These are phyloP conservation scores for Acacia pycnantha DNA, from an alignment of 331 rosid genomes.

Conservation along the genomic window DNA sequence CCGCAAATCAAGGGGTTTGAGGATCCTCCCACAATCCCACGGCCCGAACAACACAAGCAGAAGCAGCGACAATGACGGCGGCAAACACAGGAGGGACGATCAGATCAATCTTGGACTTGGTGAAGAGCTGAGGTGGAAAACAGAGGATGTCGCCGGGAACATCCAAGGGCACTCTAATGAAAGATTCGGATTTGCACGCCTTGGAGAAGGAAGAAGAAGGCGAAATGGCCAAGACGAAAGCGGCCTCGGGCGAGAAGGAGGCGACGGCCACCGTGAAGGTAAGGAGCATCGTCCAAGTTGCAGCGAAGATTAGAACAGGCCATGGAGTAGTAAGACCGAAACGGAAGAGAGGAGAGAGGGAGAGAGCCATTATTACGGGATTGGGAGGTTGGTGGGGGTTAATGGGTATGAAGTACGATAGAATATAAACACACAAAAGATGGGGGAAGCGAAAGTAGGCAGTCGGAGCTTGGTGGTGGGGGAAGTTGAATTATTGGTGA, in stretches of 20 bases:
- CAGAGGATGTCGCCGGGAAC: slow-evolving; percentile 70
- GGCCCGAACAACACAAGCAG: slow-evolving; percentile 64
- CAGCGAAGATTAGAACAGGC: slow-evolving; percentile 64
- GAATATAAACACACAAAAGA: slow-evolving; percentile 6
- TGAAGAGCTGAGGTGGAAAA: slow-evolving; percentile 58
- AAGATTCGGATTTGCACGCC: slow-evolving; percentile 38
- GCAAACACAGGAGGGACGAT: slow-evolving; percentile 81
- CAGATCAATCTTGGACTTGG: slow-evolving; percentile 57
- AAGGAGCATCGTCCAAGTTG: slow-evolving; percentile 61
- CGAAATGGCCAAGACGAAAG: slow-evolving; percentile 67
- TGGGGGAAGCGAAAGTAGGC: slow-evolving; percentile 23
- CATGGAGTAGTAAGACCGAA: slow-evolving; percentile 40
- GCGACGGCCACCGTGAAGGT: slow-evolving; percentile 68
- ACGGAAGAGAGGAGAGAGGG: slow-evolving; percentile 41
- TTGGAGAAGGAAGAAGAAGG: slow-evolving; percentile 56
- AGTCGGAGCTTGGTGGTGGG: background rate
- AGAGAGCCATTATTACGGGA: slow-evolving; percentile 47
- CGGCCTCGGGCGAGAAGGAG: slow-evolving; percentile 69
- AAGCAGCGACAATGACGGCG: slow-evolving; percentile 72
- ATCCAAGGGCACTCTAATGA: slow-evolving; percentile 68
- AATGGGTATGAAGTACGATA: background rate
- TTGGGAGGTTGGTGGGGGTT: background rate
- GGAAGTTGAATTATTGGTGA: slow-evolving; percentile 26
- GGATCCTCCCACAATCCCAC: slow-evolving; percentile 56
- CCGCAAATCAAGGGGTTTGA: slow-evolving; percentile 23